These are phyloP conservation scores for Coemansia sp. DNA, from an alignment of 192 early-diverging fungal genomes.

Conservation along the genomic window DNA sequence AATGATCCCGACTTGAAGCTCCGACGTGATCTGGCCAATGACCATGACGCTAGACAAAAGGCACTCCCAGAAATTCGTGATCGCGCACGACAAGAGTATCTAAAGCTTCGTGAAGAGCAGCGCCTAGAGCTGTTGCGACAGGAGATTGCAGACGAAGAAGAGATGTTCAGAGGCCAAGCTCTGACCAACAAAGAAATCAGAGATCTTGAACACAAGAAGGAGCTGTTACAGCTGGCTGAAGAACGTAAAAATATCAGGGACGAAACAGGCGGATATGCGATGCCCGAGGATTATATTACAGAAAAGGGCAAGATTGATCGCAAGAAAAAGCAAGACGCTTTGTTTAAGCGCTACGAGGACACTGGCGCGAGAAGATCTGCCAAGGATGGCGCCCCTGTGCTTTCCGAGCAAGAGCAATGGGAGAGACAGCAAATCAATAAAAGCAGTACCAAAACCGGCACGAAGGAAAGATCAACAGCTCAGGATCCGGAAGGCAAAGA, in stretches of 20 bases:
- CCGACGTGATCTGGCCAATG: slow-evolving; percentile 81
- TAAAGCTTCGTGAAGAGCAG: slow-evolving; percentile 83
- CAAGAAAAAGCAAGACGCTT: slow-evolving; percentile 83
- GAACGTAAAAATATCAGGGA: slow-evolving; percentile 78
- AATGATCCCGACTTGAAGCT: slow-evolving; percentile 62
- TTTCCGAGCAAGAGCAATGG: slow-evolving; percentile 88
- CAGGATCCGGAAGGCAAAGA: slow-evolving; percentile 57
- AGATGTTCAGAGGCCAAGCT: slow-evolving; percentile 69
- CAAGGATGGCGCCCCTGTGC: slow-evolving; percentile 49
- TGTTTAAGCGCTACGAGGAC: slow-evolving; percentile 85
- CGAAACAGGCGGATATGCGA: slow-evolving; percentile 79
- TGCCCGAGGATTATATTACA: slow-evolving; percentile 95
- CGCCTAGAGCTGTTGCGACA: slow-evolving; percentile 72
- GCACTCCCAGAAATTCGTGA: slow-evolving; percentile 80
- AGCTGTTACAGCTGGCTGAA: slow-evolving; percentile 79
- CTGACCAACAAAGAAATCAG: slow-evolving; percentile 74
- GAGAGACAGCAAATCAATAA: slow-evolving; percentile 80
- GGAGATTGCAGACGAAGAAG: slow-evolving; percentile 85
- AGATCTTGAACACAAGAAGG: slow-evolving; percentile 81
- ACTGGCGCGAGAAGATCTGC: slow-evolving; percentile 12
- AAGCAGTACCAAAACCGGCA: slow-evolving; percentile 54
- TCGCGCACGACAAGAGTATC: slow-evolving; percentile 85
- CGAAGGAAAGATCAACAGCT: slow-evolving; percentile 54
- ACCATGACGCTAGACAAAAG: slow-evolving; percentile 64
- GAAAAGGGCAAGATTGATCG: slow-evolving; percentile 98